A percentile compares a stretch with the other conserved stretches of the same genome.
Conservation (phyloP, 2,329 filamentous ascomycete genomes). For the Sphaceloma murrayae region DNA sequence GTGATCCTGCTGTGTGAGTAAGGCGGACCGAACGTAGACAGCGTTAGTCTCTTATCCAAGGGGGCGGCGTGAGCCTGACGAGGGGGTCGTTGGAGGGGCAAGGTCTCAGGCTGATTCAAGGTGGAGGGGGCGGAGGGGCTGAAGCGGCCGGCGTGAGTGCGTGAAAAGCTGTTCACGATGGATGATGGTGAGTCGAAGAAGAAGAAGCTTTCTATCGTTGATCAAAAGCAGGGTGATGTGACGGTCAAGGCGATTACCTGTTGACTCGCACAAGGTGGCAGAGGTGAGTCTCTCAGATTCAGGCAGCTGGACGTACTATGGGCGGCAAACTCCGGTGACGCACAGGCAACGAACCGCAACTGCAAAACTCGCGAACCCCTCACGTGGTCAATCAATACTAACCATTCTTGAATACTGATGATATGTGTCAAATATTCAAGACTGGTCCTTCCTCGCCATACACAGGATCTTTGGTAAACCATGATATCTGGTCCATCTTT, state of each 20-base stretch:
- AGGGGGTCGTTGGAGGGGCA: conserved; percentile 5
- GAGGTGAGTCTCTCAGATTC: conserved; percentile 5
- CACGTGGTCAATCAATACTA: conserved; percentile 1
- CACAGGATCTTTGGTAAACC: conserved; percentile 53
- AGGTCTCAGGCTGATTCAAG: conserved; percentile 3
- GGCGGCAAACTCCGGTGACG: background rate
- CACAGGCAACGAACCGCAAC: conserved; percentile 4
- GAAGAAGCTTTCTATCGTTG: background rate
- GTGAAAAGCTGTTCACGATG: no score
- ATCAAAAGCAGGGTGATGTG: background rate
- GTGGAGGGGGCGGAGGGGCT: no score
- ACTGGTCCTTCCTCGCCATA: conserved; percentile 48
- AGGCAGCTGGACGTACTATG: conserved; percentile 7
- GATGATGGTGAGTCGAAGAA: background rate
- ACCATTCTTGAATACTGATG: background rate
- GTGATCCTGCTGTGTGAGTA: conserved; percentile 13
- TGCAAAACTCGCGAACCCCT: conserved; percentile 3
- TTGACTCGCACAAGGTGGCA: conserved; percentile 2
- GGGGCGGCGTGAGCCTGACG: background rate
- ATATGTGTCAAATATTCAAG: conserved; percentile 25
- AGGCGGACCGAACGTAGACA: no score
- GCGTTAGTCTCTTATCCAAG: no score
- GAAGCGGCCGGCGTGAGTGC: no score
- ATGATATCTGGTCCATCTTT: conserved; percentile 41
- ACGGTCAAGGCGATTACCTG: background rate